Conservation (phyloP, 352 stramenopile species). For the Phytophthora megakarya region DNA sequence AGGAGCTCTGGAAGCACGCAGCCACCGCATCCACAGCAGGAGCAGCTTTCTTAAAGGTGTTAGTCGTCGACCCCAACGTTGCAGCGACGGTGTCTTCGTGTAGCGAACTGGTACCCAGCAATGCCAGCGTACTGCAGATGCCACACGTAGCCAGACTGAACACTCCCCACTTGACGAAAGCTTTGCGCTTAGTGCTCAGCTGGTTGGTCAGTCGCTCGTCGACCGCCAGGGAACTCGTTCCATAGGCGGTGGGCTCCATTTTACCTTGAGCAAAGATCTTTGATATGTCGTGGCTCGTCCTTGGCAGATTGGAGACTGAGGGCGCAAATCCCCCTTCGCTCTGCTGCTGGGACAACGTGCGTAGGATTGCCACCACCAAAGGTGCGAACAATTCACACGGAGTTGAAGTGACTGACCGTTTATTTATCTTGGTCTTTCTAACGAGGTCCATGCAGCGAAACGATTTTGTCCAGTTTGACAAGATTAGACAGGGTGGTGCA, state of each 20-base stretch:
- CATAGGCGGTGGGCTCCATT: slow-evolving; percentile 45
- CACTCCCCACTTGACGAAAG: slow-evolving; percentile 37
- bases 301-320: slow-evolving; percentile 25
- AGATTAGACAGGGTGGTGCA: too few relatives aligned
- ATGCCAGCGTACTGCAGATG: slow-evolving; percentile 29
- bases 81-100: slow-evolving; percentile 22
- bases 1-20: slow-evolving; percentile 68
- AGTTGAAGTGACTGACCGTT: slow-evolving; percentile 20
- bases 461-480: too few relatives aligned
- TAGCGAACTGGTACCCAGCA: slow-evolving; percentile 20
- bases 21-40: slow-evolving; percentile 28
- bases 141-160: slow-evolving; percentile 33
- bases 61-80: slow-evolving; percentile 6
- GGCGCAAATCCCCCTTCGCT: too few relatives aligned
- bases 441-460: slow-evolving; percentile 10
- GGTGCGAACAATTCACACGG: neutral
- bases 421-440: slow-evolving; percentile 21
- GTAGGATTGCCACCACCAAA: neutral
- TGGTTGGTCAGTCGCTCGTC: slow-evolving; percentile 26
- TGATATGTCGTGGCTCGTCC: neutral
- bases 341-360: too few relatives aligned
- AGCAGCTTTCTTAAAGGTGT: slow-evolving; percentile 12
- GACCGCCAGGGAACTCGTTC: slow-evolving; percentile 37
- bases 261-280: neutral
- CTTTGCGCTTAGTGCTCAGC: slow-evolving; percentile 7